Evolutionary conservation across 371 early-diverging fungal genomes (phyloP), one percentile per base, ranked within the genome.

Genomic region (Conidiobolus incongruus): DNA sequence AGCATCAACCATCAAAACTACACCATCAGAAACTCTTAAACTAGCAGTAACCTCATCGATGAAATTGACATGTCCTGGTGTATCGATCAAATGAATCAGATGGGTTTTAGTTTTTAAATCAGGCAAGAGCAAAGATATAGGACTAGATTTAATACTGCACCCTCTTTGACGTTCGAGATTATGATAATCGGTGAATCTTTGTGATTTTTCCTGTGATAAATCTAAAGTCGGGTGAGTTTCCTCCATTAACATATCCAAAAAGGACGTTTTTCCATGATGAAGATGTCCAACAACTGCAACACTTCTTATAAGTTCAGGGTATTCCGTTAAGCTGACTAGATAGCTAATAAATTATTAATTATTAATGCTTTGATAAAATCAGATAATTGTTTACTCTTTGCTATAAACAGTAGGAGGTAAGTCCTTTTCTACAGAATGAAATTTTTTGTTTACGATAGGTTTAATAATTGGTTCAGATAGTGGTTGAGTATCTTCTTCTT

Each of bases 401-500:
- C 68, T 70, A 59, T 72, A 94, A 26, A 59, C 52, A 1, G 91
- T 91, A 22, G 63, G 65, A 0, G 92, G 94, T 43, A 90, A 54
- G 48, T 81, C 76, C 37, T 76, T 75, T 47, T 89, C 88, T 47
- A 63, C 63, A n/a, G 90, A 61, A 42, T 79, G 72, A 48, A 82
- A 90, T 51, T 82, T 81, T 54, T 78, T 76, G 26, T 67, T 61
- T 59, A 81, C 81, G 46, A 82, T 60, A 3, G 97, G 95, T 23
- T 87, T 85, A 46, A 96, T 70, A 46, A 95, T 91, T 26, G 97
- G 97, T 54, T 82, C 85, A 0, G 85, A 68, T 37, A 96, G 63
- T n/a, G 89, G 84, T 55, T 94, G 93, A 2, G 94, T 82, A 58
- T 96, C 97, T 56, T 95, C 95, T 48, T 94, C 95, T 53, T 96